These are phyloP conservation scores for Phytophthora nicotianae DNA, from an alignment of 352 stramenopile species.

Conservation along the genomic window DNA sequence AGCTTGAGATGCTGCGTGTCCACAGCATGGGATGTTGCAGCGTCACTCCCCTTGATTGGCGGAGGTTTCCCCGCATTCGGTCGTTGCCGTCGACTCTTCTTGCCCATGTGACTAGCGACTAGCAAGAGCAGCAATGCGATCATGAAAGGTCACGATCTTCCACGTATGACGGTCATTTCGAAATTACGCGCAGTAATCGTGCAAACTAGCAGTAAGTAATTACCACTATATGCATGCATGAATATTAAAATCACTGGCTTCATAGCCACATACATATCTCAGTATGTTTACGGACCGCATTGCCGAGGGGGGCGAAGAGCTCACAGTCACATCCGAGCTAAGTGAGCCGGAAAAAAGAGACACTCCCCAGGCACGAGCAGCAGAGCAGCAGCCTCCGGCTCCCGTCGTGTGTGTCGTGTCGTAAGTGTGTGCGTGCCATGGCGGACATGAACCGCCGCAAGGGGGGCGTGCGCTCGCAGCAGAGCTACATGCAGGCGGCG, in stretches of 20 bases:
- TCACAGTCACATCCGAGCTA: constrained; percentile 22
- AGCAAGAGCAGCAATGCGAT: constrained; percentile 7
- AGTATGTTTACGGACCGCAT: constrained; percentile 18
- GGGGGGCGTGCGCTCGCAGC: constrained; percentile 50
- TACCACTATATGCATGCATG: background rate
- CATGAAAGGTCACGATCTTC: constrained; percentile 33
- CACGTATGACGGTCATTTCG: constrained; percentile 4
- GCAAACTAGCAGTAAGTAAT: background rate
- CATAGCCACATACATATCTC: constrained; percentile 19
- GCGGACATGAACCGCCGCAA: constrained; percentile 56
- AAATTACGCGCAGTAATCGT: constrained; percentile 12
- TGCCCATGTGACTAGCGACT: constrained; percentile 31
- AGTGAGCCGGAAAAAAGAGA: constrained; percentile 22
- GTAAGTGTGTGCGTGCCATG: constrained; percentile 37
- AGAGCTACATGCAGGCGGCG: constrained; percentile 43
- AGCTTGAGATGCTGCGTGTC: constrained; percentile 54
- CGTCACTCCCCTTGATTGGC: background rate
- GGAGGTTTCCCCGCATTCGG: constrained; percentile 2
- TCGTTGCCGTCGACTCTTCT: constrained; percentile 22
- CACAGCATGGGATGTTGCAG: background rate
- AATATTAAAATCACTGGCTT: background rate
- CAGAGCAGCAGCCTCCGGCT: constrained; percentile 5
- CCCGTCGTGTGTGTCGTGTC: constrained; percentile 16
- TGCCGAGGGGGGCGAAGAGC: constrained; percentile 26
- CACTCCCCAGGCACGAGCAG: constrained; percentile 10